Evolutionary conservation across 352 stramenopile genomes (phyloP), one percentile per base, ranked within the genome.

Genomic region (Phytophthora sansomeana): DNA sequence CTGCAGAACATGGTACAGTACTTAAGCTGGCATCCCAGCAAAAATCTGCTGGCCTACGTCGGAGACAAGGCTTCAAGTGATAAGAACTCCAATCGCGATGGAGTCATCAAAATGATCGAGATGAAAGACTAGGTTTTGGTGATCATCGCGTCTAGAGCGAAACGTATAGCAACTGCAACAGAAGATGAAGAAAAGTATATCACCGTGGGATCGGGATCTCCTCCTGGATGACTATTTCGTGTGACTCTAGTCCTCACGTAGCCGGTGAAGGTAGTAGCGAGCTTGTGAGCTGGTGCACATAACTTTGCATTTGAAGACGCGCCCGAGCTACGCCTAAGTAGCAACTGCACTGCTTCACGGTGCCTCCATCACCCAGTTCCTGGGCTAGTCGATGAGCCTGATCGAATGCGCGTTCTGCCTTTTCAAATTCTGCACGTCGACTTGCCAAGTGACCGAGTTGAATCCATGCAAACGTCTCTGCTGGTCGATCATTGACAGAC

Each of bases 401-500:
- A 48, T 95, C 87, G 51, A 93, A 93, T 6, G 83, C 78, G 3
- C 87, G 80, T 54, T 90, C 83, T 2, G 87, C 83, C 30, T 84
- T 89, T 14, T 90, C 83, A 42, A 90, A 75, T 17, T 93, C 75
- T 4, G 66, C 73, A 7, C 65, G 24, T 28, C 78, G 80, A 51
- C 78, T 89, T 28, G 83, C 85, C 19, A 97, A 68, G 32, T 95
- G 72, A 0, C 90, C 90, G 1, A 97, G 74, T 46, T 95, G 88
- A 51, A 95, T 92, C 87, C 87, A 97, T 8, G 90, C 86, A 48
- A 93, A 94, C 8, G 85, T 81, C 63, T 97, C 89, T 0, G 78
- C 87, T 13, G 83, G 66, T 9, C 73, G 78, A 64, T 97, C 89
- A 33, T 83, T 84, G 16, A 97, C 81, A 28, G 83, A 90, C 69